Evolutionary conservation across 768 basidiomycete species (phyloP).

Genomic region (Suillus alpinus): DNA sequence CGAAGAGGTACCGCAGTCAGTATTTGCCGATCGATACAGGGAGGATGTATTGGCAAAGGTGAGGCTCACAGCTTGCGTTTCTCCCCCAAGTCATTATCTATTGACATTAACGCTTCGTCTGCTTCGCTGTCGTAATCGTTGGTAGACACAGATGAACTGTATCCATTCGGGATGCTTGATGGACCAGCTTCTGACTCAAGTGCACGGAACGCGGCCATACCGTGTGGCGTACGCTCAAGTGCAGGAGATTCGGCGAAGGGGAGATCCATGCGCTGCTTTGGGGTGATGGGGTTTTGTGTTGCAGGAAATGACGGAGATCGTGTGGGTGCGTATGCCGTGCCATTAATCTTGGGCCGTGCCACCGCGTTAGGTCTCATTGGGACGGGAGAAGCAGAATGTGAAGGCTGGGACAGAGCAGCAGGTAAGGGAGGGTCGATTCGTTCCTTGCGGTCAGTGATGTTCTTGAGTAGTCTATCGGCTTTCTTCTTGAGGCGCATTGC

Average conservation of each 20-base stretch:
- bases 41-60: neutral
- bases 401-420: slow-evolving; percentile 34
- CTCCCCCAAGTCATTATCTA: slow-evolving; percentile 43
- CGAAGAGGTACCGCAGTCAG: slow-evolving; percentile 2
- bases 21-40: neutral
- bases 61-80: slow-evolving; percentile 62
- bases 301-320: slow-evolving; percentile 39
- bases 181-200: slow-evolving; percentile 47
- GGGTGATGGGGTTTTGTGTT: slow-evolving; percentile 19
- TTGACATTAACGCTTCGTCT: slow-evolving; percentile 29
- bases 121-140: slow-evolving; percentile 36
- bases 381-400: slow-evolving; percentile 16
- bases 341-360: slow-evolving; percentile 48
- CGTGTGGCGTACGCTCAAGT: slow-evolving; percentile 64
- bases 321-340: slow-evolving; percentile 31
- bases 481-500: slow-evolving; percentile 80
- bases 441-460: slow-evolving; percentile 88
- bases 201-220: slow-evolving; percentile 67
- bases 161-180: slow-evolving; percentile 32
- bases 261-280: slow-evolving; percentile 32
- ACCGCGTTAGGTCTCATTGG: slow-evolving; percentile 26
- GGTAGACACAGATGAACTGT: slow-evolving; percentile 9
- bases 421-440: slow-evolving; percentile 71
- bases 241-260: slow-evolving; percentile 68
- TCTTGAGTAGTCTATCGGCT: slow-evolving; percentile 80